Evolutionary conservation across 2,329 filamentous ascomycete genomes (phyloP).

Genomic region (Pestalotiopsis sp.): DNA sequence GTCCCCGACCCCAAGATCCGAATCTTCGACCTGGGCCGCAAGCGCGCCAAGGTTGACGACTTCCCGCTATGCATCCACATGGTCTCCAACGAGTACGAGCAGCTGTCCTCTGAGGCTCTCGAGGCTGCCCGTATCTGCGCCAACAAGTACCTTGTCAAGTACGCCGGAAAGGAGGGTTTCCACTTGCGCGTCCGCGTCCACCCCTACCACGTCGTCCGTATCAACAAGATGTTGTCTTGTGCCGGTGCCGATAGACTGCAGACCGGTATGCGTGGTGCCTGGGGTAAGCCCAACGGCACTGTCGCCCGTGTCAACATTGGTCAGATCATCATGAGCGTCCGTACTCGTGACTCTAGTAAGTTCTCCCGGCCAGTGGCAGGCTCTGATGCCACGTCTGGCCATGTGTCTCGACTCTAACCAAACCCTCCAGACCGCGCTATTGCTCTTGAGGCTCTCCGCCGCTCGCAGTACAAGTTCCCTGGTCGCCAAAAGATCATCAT

Average conservation of each 20-base stretch:
- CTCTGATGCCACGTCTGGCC: not conserved
- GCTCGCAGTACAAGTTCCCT: conserved; percentile 99
- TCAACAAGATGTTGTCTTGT: conserved; percentile 99
- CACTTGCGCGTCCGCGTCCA: conserved; percentile 83
- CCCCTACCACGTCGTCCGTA: conserved; percentile 99
- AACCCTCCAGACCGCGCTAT: conserved; percentile 71
- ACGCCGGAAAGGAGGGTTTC: conserved; percentile 73
- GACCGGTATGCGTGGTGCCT: conserved; percentile 99
- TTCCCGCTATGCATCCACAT: conserved; percentile 99
- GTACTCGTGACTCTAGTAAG: conserved; percentile 90
- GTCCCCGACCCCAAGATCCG: conserved; percentile 83
- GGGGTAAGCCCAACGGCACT: conserved; percentile 98
- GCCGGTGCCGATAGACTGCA: conserved; percentile 99
- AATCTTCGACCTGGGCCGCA: conserved; percentile 99
- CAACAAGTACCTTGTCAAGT: conserved; percentile 93
- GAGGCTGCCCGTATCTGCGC: conserved; percentile 99
- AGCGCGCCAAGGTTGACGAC: conserved; percentile 98
- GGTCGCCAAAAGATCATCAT: conserved; percentile 99
- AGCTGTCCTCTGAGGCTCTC: conserved; percentile 98
- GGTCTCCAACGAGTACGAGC: conserved; percentile 99
- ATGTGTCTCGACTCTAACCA: conserved; percentile 26
- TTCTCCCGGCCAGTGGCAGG: conserved; percentile 24
- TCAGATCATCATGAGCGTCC: conserved; percentile 96
- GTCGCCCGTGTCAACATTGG: conserved; percentile 99
- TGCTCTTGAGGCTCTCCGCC: conserved; percentile 97